phyloP scores from a whole-genome alignment of 371 early-diverging fungal genomes.

The Circinella minor region DNA sequence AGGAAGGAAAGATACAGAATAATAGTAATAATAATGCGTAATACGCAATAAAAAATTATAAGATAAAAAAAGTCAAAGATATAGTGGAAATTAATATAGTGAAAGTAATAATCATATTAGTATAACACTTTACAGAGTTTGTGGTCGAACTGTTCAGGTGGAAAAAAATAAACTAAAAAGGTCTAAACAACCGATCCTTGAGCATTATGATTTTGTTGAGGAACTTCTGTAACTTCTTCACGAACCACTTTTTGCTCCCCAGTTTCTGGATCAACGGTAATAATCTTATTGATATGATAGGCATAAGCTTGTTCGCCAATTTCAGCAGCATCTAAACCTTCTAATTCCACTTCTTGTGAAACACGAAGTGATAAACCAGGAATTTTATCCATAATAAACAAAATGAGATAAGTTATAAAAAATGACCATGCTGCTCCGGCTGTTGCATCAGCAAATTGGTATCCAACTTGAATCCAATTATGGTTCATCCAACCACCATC shows the following conservation, averaged over 20 bases:
- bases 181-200: no score
- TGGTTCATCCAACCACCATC: conserved; percentile 87
- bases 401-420: conserved; percentile 71
- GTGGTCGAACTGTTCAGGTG: no score
- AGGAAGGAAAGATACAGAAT: no score
- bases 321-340: conserved; percentile 79
- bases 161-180: no score
- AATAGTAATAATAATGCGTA: no score
- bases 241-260: conserved; percentile 43
- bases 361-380: conserved; percentile 79
- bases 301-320: conserved; percentile 76
- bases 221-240: conserved; percentile 39
- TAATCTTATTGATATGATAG: conserved; percentile 52
- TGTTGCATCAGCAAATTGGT: conserved; percentile 80
- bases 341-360: conserved; percentile 68
- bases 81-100: no score
- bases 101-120: no score
- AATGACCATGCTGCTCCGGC: conserved; percentile 86
- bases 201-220: neutral
- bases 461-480: conserved; percentile 78
- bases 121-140: no score
- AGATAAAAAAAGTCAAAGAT: no score
- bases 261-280: conserved; percentile 42
- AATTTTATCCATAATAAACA: conserved; percentile 79
- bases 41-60: no score